phyloP scores from a whole-genome alignment of 805 yeast species.

The Kodamaea sagamina region DNA sequence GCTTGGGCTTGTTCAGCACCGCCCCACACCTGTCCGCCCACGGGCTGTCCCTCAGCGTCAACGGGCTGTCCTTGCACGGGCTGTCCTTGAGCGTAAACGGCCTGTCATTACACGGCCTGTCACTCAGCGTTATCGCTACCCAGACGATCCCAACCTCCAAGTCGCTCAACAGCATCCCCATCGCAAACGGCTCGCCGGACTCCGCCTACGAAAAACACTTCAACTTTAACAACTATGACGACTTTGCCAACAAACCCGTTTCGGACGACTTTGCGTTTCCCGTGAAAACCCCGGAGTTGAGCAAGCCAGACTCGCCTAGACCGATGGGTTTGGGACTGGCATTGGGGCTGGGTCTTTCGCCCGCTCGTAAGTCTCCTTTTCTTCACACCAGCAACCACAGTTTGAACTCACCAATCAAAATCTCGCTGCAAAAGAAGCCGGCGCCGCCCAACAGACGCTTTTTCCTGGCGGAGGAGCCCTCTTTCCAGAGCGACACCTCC shows the following conservation, averaged over 20 bases:
- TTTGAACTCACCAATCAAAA: conserved; percentile 37
- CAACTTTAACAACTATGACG: conserved; percentile 38
- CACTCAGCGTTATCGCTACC: not conserved
- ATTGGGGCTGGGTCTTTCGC: too few relatives aligned
- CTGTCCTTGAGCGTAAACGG: not conserved
- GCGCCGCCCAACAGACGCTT: conserved; percentile 22
- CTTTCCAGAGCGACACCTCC: conserved; percentile 24
- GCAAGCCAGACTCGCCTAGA: conserved; percentile 11
- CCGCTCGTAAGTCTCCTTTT: conserved; percentile 8
- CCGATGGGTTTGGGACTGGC: too few relatives aligned
- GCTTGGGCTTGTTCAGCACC: conserved; percentile 39
- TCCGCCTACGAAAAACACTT: conserved; percentile 21
- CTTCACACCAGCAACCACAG: conserved; percentile 18
- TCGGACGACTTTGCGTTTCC: conserved; percentile 34
- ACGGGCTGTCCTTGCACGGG: too few relatives aligned
- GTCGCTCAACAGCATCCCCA: conserved; percentile 11
- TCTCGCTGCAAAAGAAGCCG: conserved; percentile 24
- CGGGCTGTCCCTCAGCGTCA: too few relatives aligned
- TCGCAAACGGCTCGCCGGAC: not conserved
- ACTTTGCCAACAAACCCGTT: conserved; percentile 28
- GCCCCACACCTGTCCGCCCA: too few relatives aligned
- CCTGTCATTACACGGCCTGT: not conserved
- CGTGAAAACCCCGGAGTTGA: conserved; percentile 20
- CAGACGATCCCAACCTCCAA: conserved; percentile 8
- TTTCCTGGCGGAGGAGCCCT: conserved; percentile 34